A percentile compares a stretch with the other conserved stretches of the same genome.
These are phyloP conservation scores for Secale cereale DNA, from an alignment of 176 grass and related monocot genomes.

Conservation along the genomic window DNA sequence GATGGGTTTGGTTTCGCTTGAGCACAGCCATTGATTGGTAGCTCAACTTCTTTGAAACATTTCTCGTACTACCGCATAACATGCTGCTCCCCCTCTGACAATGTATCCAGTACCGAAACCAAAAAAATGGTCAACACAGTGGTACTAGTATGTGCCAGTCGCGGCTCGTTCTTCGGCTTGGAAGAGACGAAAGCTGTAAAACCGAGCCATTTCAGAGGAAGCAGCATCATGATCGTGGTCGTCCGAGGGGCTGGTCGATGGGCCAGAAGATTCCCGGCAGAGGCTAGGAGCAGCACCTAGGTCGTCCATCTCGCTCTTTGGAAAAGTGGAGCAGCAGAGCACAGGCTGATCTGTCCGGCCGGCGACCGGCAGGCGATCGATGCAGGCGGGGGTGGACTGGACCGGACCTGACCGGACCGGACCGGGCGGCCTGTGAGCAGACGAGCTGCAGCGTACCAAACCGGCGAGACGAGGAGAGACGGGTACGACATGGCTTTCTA, in stretches of 20 bases:
- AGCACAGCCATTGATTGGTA: too few relatives aligned
- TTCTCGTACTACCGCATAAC: neutral
- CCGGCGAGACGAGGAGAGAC: neutral
- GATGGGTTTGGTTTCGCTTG: too few relatives aligned
- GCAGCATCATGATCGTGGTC: neutral
- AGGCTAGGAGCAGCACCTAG: neutral
- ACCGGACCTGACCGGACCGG: neutral
- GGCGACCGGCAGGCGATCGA: too few relatives aligned
- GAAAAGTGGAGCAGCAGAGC: neutral
- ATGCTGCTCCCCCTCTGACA: neutral
- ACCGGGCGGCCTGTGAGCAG: neutral
- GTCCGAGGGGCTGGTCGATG: neutral
- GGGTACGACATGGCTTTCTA: slow-evolving; percentile 7
- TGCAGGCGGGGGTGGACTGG: neutral
- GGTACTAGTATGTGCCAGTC: neutral
- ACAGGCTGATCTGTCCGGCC: neutral
- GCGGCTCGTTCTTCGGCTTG: neutral
- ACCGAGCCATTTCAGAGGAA: neutral
- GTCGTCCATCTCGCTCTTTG: neutral
- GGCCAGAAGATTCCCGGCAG: neutral
- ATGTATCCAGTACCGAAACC: neutral
- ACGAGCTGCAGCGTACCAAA: slow-evolving; percentile 61
- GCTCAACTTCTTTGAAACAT: neutral
- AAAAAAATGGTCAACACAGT: neutral
- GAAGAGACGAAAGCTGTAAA: neutral